Evolutionary conservation across 108 stramenopile genomes (phyloP), one percentile per base, ranked within the genome.

Genomic region (Phaeodactylum tricornutum): DNA sequence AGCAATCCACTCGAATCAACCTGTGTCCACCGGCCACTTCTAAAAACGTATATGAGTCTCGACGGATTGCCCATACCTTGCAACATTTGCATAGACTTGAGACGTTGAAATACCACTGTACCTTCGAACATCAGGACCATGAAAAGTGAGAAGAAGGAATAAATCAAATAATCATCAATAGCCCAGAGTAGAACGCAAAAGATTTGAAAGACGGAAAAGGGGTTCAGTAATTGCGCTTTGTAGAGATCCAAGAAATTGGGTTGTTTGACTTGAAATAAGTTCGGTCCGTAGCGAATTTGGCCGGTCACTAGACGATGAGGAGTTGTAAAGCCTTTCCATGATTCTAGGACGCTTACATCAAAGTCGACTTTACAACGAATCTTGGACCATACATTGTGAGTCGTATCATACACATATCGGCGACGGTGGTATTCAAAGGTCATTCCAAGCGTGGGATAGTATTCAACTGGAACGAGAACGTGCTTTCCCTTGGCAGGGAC

Each of bases 141-240:
- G 43, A 94, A 87, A 12, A 98, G 71, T 3, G 78, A 91, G 64
- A 95, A 98, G 35, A 83, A 72, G 24, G 74, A 77, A 55, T 92
- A 93, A 50, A 82, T 75, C 91, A 95, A 94, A 78, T 92, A 96
- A 41, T 91, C 83, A 66, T 98, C 97, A 51, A 98, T 66, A 69
- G 92, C 70, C 95, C 97, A 98, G 23, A 98, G 56, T 1, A 91
- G 54, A 29, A 85, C 84, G 48, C 81, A 87, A 55, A 91, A 94
- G 9, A 94, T 58, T 70, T 94, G 95, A 66, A 96, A 96, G 14
- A 94, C 90, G 0, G 87, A 87, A 68, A 95, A 90, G 4, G 92
- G 95, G 47, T 69, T 82, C 37, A 95, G 61, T 20, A 98, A 61
- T 61, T 98, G 97, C 33, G 69, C 62, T 69, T 89, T 87, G 83